These are phyloP conservation scores for Thinopyrum obtusiflorum DNA, from an alignment of 202 grass and related monocot species.

Conservation along the genomic window DNA sequence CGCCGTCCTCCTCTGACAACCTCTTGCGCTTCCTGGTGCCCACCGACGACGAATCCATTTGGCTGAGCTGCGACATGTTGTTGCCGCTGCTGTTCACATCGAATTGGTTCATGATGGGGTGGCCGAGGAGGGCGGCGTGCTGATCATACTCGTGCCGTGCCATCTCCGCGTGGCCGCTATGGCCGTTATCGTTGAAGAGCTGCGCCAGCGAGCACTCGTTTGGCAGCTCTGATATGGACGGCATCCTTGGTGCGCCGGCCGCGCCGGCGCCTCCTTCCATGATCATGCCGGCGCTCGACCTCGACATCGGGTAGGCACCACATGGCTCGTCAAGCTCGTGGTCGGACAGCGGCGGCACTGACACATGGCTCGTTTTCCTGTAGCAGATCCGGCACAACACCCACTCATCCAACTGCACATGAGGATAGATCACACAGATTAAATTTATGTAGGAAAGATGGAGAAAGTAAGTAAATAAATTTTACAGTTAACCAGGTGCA, in stretches of 20 bases:
- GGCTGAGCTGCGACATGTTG: constrained; percentile 17
- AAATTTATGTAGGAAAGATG: too few relatives aligned
- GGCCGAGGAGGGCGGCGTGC: constrained; percentile 30
- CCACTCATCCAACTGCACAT: constrained; percentile 80
- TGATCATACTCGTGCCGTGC: constrained; percentile 13
- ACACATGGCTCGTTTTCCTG: constrained; percentile 64
- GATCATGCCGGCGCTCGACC: constrained; percentile 37
- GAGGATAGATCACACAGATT: neutral
- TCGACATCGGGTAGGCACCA: constrained; percentile 12
- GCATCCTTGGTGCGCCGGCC: constrained; percentile 19
- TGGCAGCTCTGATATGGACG: constrained; percentile 67
- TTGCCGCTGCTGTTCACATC: constrained; percentile 19
- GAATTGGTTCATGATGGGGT: constrained; percentile 45
- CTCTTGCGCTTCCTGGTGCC: constrained; percentile 54
- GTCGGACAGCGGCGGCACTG: constrained; percentile 44
- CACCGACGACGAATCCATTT: constrained; percentile 26
- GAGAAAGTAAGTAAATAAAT: neutral
- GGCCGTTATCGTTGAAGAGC: constrained; percentile 59
- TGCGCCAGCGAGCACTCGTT: constrained; percentile 65
- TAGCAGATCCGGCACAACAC: constrained; percentile 99
- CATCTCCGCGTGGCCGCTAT: constrained; percentile 13
- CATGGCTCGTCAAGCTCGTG: constrained; percentile 59
- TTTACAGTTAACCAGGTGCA: neutral
- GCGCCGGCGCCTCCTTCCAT: constrained; percentile 3
- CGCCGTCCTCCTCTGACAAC: constrained; percentile 10